A percentile compares a stretch with the other conserved stretches of the same genome.
phyloP scores from a whole-genome alignment of 768 basidiomycete genomes.

The Rhodotorula sphaerocarpa region DNA sequence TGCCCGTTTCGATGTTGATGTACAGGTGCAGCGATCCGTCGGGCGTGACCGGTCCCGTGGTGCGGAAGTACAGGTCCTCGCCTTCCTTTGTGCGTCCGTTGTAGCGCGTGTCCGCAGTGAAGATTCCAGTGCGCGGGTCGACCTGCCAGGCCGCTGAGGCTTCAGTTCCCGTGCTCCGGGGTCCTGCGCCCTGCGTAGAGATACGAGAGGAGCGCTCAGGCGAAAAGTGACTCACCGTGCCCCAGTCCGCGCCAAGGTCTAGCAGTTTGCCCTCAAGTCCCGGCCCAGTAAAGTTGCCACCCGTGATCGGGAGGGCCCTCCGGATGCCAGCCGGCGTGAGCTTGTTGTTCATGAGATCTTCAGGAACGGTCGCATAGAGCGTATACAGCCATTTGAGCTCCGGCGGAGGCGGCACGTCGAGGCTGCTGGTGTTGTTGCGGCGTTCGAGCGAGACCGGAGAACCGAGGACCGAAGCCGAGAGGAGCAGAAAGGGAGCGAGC shows the following conservation, averaged over 20 bases:
- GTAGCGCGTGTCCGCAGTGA: conserved; percentile 23
- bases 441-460: neutral
- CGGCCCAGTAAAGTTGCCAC: conserved; percentile 6
- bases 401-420: neutral
- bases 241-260: conserved; percentile 4
- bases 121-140: conserved; percentile 20
- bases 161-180: too few species aligned
- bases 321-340: conserved; percentile 1
- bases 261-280: conserved; percentile 1
- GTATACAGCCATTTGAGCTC: conserved; percentile 22
- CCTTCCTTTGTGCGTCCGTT: conserved; percentile 7
- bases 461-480: neutral
- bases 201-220: neutral
- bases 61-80: conserved; percentile 18
- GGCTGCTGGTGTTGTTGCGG: neutral
- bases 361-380: conserved; percentile 1
- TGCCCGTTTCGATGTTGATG: conserved; percentile 14
- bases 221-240: too few species aligned
- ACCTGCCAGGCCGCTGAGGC: too few species aligned
- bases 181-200: too few species aligned
- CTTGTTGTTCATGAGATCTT: conserved; percentile 1
- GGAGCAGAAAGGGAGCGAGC: neutral
- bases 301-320: conserved; percentile 16
- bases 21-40: conserved; percentile 7
- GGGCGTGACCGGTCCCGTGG: neutral